phyloP scores from a whole-genome alignment of 345 rosid species.

The Rhizophora mangle region DNA sequence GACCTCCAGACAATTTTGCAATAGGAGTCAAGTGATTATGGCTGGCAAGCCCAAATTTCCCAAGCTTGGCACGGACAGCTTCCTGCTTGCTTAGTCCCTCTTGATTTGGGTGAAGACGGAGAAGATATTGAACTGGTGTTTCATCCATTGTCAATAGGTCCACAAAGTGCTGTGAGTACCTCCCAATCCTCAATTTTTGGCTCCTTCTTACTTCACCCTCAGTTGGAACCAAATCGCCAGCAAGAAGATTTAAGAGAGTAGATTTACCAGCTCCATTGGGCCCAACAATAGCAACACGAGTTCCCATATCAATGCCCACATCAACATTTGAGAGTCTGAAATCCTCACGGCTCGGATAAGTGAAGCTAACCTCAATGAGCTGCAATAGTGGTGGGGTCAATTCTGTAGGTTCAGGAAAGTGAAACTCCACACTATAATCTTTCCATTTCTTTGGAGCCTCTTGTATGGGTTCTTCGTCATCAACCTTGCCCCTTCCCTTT shows the following conservation, averaged over 20 bases:
- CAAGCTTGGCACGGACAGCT: conserved; percentile 92
- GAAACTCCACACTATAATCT: conserved; percentile 89
- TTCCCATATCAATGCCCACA: conserved; percentile 98
- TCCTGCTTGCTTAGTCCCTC: conserved; percentile 95
- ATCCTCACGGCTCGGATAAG: conserved; percentile 77
- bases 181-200: conserved; percentile 84
- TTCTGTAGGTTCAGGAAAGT: conserved; percentile 96
- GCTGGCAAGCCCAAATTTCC: conserved; percentile 88
- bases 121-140: conserved; percentile 92
- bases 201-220: conserved; percentile 88
- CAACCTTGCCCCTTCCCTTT: conserved; percentile 67
- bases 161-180: conserved; percentile 96
- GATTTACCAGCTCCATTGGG: conserved; percentile 98
- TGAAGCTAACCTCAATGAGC: conserved; percentile 82
- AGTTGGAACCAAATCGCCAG: conserved; percentile 75
- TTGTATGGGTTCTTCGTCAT: conserved; percentile 62
- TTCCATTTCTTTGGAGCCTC: conserved; percentile 92
- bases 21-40: conserved; percentile 90
- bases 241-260: conserved; percentile 84
- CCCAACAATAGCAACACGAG: conserved; percentile 90
- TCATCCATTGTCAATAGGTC: conserved; percentile 88
- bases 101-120: conserved; percentile 91
- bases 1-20: conserved; percentile 85
- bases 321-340: conserved; percentile 80
- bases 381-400: conserved; percentile 90